Evolutionary conservation across 306 rosid species (phyloP).

Genomic region (Myrica gale): DNA sequence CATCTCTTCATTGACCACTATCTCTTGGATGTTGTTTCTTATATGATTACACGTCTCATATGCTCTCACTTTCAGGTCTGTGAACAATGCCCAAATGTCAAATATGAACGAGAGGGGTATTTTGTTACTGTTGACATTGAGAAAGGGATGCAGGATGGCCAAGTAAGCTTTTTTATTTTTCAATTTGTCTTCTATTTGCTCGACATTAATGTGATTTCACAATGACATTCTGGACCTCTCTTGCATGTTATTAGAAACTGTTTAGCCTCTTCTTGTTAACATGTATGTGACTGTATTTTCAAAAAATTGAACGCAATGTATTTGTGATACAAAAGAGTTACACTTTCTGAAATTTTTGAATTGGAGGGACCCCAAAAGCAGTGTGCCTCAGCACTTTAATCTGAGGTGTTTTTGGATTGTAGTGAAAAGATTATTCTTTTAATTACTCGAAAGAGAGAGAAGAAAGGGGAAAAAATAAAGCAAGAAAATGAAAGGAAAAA

Average conservation of each 20-base stretch:
- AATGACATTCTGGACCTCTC: neutral
- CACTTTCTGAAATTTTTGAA: neutral
- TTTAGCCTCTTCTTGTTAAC: neutral
- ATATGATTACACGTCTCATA: slow-evolving; percentile 1
- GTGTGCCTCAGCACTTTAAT: neutral
- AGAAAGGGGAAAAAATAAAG: too few relatives aligned
- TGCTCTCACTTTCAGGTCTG: slow-evolving; percentile 76
- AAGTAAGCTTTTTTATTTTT: slow-evolving; percentile 55
- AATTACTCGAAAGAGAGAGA: neutral
- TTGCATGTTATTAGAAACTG: neutral
- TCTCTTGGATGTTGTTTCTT: neutral
- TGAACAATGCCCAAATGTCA: slow-evolving; percentile 90
- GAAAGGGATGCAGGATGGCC: slow-evolving; percentile 99
- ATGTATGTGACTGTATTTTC: neutral
- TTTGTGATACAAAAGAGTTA: neutral
- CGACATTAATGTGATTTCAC: neutral
- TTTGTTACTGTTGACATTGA: slow-evolving; percentile 88
- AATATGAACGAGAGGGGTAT: slow-evolving; percentile 91
- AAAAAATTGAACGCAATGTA: neutral
- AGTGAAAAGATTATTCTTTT: neutral
- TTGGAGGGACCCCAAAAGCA: neutral
- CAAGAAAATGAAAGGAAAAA: too few relatives aligned
- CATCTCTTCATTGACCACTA: neutral
- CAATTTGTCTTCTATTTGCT: neutral
- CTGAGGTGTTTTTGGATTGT: neutral